A percentile compares a stretch with the other conserved stretches of the same genome.
phyloP scores from a whole-genome alignment of 2,329 filamentous ascomycete genomes.

The Septoria linicola region DNA sequence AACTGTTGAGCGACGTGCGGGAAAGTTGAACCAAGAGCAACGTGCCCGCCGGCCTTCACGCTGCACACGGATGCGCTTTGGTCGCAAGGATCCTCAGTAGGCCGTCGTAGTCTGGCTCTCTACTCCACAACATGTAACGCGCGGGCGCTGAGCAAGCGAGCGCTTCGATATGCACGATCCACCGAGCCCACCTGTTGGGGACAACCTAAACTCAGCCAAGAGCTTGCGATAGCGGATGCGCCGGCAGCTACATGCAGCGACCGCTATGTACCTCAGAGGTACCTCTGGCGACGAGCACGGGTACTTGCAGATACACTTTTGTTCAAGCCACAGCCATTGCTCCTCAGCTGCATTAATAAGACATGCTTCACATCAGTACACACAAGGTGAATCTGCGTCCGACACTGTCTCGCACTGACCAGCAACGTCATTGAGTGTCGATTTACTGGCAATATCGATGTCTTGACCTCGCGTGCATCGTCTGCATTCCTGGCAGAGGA shows the following conservation, averaged over 20 bases:
- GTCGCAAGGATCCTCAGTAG: neutral
- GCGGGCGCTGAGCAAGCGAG: constrained; percentile 17
- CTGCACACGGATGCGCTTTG: neutral
- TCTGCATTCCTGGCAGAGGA: neutral
- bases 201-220: constrained; percentile 24
- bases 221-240: constrained; percentile 23
- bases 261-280: constrained; percentile 13
- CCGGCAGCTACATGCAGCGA: constrained; percentile 16
- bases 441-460: constrained; percentile 2
- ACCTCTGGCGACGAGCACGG: constrained; percentile 12
- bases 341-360: constrained; percentile 3
- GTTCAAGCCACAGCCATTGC: neutral
- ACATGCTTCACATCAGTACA: neutral
- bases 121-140: constrained; percentile 16
- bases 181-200: constrained; percentile 23
- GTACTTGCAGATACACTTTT: constrained; percentile 1
- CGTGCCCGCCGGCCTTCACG: neutral
- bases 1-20: constrained; percentile 17
- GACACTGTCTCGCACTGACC: constrained; percentile 1
- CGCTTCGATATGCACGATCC: constrained; percentile 19
- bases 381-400: constrained; percentile 8
- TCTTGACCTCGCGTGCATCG: too few relatives aligned
- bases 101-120: constrained; percentile 6
- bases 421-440: neutral
- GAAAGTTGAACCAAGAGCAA: constrained; percentile 5